Evolutionary conservation across 305 asterid species (phyloP).

Genomic region (Ilex paraguariensis): DNA sequence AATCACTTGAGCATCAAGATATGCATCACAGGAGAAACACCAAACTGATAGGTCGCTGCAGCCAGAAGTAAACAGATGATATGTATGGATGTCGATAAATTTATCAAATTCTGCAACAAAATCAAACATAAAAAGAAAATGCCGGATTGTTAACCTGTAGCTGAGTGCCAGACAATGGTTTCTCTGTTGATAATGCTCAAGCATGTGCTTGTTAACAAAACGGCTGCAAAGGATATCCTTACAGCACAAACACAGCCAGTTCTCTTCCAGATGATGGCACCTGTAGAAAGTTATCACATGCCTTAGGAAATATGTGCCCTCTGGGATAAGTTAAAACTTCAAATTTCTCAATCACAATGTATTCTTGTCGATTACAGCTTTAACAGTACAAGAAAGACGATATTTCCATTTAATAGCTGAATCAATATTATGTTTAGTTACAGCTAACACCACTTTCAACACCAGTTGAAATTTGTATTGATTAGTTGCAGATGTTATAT

Average conservation of each 20-base stretch:
- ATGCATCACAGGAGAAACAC: constrained; percentile 87
- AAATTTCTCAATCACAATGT: too few relatives aligned
- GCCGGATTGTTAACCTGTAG: constrained; percentile 42
- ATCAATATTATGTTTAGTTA: too few relatives aligned
- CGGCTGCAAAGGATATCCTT: constrained; percentile 84
- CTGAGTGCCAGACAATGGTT: constrained; percentile 66
- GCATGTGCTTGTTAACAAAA: constrained; percentile 90
- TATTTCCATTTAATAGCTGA: too few relatives aligned
- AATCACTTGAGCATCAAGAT: constrained; percentile 74
- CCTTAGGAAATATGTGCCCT: too few relatives aligned
- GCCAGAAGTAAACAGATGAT: constrained; percentile 3
- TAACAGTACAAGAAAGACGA: too few relatives aligned
- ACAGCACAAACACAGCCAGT: constrained; percentile 85
- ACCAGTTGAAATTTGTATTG: too few relatives aligned
- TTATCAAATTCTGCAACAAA: background rate
- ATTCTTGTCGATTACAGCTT: too few relatives aligned
- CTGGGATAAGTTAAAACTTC: too few relatives aligned
- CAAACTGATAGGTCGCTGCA: constrained; percentile 84
- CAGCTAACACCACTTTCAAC: too few relatives aligned
- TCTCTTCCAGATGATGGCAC: constrained; percentile 71
- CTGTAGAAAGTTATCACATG: constrained; percentile 22
- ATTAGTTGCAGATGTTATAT: too few relatives aligned
- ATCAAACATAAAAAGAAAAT: constrained; percentile 1
- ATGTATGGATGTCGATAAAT: constrained; percentile 2
- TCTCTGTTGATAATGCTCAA: constrained; percentile 53